Percentiles rank a stretch among this genome's conserved stretches.
These are phyloP conservation scores for Cercophora sp. DNA, from an alignment of 495 filamentous ascomycete genomes.

Conservation along the genomic window DNA sequence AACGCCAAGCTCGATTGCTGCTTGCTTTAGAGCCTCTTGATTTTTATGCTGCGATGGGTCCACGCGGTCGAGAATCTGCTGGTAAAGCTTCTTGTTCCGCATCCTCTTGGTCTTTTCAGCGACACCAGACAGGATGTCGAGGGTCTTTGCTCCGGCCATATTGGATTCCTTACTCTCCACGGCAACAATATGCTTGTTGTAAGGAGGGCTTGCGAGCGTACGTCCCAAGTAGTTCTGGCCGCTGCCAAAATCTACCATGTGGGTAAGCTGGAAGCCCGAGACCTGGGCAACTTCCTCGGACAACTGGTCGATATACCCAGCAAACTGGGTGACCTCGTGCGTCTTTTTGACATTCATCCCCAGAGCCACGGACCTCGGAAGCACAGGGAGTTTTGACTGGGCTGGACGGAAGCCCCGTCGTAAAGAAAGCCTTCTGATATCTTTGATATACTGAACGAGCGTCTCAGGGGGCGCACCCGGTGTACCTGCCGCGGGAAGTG, in stretches of 20 bases:
- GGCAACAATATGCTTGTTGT: constrained; percentile 81
- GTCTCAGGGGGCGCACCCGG: constrained; percentile 58
- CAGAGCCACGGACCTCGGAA: constrained; percentile 68
- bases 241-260: constrained; percentile 92
- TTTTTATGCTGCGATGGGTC: constrained; percentile 36
- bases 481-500: constrained; percentile 23
- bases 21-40: constrained; percentile 36
- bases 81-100: constrained; percentile 71
- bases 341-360: constrained; percentile 97
- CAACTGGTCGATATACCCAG: constrained; percentile 52
- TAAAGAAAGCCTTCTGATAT: constrained; percentile 68
- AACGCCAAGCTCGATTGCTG: constrained; percentile 32
- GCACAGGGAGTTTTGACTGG: constrained; percentile 40
- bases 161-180: constrained; percentile 85
- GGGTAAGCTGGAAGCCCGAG: constrained; percentile 58
- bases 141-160: constrained; percentile 74
- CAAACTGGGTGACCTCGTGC: constrained; percentile 76
- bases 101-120: constrained; percentile 62
- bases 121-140: constrained; percentile 73
- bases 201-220: constrained; percentile 76
- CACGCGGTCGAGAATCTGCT: constrained; percentile 42
- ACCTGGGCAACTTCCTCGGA: constrained; percentile 44
- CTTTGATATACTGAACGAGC: constrained; percentile 68
- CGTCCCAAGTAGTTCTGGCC: constrained; percentile 95
- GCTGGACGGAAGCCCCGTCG: constrained; percentile 52